These are phyloP conservation scores for Epichloe sibirici DNA, from an alignment of 2,329 filamentous ascomycete genomes.

Conservation along the genomic window DNA sequence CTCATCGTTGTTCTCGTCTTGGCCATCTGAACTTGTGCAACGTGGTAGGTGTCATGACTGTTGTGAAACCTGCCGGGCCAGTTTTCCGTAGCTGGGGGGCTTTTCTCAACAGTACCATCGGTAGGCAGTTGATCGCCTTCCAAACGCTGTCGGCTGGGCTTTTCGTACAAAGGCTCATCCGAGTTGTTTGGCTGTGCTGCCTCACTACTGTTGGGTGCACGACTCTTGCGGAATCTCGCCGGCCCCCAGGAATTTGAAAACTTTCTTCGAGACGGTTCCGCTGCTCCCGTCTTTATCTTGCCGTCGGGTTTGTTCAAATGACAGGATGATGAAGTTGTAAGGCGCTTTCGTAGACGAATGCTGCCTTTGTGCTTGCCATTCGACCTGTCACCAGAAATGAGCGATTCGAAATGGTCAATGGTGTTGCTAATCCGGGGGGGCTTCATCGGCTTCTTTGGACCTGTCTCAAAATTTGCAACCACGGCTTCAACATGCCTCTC, in stretches of 20 bases:
- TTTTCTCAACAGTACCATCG: background rate
- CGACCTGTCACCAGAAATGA: constrained; percentile 1
- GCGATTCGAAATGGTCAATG: constrained; percentile 6
- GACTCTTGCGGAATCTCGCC: constrained; percentile 2
- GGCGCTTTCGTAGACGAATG: background rate
- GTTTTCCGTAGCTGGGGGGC: background rate
- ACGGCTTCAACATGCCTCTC: background rate
- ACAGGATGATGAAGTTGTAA: constrained; percentile 1
- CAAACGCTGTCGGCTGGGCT: background rate
- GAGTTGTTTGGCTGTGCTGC: background rate
- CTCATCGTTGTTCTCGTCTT: background rate
- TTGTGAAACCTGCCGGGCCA: background rate
- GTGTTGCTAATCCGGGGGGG: constrained; percentile 2
- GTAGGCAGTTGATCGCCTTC: background rate
- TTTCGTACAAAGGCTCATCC: background rate
- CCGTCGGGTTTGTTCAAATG: background rate
- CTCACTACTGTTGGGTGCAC: background rate
- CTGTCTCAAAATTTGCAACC: background rate
- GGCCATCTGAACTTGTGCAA: background rate
- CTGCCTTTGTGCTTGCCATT: background rate
- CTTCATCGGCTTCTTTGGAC: background rate
- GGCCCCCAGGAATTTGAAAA: constrained; percentile 5
- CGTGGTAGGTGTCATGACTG: background rate
- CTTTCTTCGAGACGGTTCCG: constrained; percentile 1
- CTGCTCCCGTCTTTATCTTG: background rate